Base-by-base conservation (phyloP, 306 rosid species). In the Inga leiocalycina region DNA sequence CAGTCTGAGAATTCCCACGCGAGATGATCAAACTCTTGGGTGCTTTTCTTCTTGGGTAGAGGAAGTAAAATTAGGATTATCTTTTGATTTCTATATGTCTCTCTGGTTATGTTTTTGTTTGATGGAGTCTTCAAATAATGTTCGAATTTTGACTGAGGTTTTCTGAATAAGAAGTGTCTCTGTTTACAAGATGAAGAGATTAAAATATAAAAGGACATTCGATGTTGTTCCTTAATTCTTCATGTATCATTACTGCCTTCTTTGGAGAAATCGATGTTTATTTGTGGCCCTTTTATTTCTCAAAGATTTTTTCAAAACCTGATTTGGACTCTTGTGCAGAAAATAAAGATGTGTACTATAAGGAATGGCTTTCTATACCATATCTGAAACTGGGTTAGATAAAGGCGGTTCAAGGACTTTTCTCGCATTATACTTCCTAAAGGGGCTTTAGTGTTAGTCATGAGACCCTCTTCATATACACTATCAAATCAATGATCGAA, bases 1-100 rank as follows among this genome's bases (percentile, higher is more conserved):
- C 80, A 86, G 15, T 71, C 81, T 66, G 56, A 71, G 5, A 45
- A 44, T 3, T 79, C 74, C 2, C 67, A 71, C 15, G 39, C 0
- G 39, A 69, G 27, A 43, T 76, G 82, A 65, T 86, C 77, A 80
- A 80, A 45, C 87, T 77, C 51, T 64, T 86, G 69, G 75, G 83
- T 71, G 16, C 68, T n/a, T 86, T 86, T 79, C 48, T 87, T 12
- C 46, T 52, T 16, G n/a, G 56, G 7, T 62, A 62, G 16, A 32
- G 7, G 67, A 61, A 22, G 59, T 15, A 52, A 52, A 0, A 13
- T 10, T 2, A 10, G 34, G 15, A 9, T 3, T 5, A 52, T n/a
- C 4, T 59, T n/a, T 22, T 59, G 10, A 5, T 3, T 54, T 54
- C 9, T 57, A 5, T 27, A 27, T 32, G 27, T 7, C 11, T 56